phyloP scores from a whole-genome alignment of 768 basidiomycete species.

The Panaeolus cyanescens region DNA sequence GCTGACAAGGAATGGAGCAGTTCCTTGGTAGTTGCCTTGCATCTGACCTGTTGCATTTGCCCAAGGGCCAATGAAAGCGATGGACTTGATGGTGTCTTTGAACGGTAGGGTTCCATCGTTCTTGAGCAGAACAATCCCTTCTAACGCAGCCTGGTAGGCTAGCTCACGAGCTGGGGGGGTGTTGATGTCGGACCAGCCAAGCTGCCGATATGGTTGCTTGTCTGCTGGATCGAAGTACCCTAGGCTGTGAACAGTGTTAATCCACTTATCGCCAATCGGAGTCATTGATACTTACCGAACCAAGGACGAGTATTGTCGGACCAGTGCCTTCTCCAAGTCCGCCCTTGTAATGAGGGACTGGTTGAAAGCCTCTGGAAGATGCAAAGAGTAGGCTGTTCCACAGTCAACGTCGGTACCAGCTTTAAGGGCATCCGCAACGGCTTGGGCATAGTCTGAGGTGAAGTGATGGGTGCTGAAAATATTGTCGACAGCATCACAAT shows the following conservation, averaged over 20 bases:
- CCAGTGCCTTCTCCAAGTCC: slow-evolving; percentile 44
- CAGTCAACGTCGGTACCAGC: slow-evolving; percentile 61
- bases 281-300: slow-evolving; percentile 50
- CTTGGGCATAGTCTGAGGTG: slow-evolving; percentile 43
- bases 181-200: slow-evolving; percentile 51
- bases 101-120: slow-evolving; percentile 64
- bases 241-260: slow-evolving; percentile 33
- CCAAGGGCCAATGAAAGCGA: slow-evolving; percentile 64
- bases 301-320: slow-evolving; percentile 53
- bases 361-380: slow-evolving; percentile 50
- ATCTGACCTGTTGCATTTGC: slow-evolving; percentile 55
- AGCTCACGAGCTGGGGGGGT: slow-evolving; percentile 46
- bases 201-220: slow-evolving; percentile 51
- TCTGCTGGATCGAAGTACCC: slow-evolving; percentile 58
- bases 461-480: slow-evolving; percentile 54
- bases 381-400: slow-evolving; percentile 45
- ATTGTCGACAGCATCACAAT: slow-evolving; percentile 57
- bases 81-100: slow-evolving; percentile 39
- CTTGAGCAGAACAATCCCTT: slow-evolving; percentile 62
- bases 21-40: slow-evolving; percentile 61
- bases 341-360: slow-evolving; percentile 45
- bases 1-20: slow-evolving; percentile 56
- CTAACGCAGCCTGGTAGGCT: slow-evolving; percentile 51
- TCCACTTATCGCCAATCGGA: not conserved
- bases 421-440: slow-evolving; percentile 50